These are phyloP conservation scores for Paramecium primaurelia DNA, from an alignment of 73 alveolate genomes.

Conservation along the genomic window DNA sequence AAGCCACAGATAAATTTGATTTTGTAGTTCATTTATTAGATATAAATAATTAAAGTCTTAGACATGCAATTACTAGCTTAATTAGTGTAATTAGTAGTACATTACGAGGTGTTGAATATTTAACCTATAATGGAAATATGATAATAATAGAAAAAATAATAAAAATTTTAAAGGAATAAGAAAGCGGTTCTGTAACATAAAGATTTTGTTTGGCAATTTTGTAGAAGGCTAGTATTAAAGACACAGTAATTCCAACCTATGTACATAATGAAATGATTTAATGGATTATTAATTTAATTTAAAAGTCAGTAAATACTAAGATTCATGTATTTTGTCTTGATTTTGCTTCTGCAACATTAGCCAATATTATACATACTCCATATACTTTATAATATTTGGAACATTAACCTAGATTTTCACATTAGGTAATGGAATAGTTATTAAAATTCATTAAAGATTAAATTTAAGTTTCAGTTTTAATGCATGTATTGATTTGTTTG, in stretches of 20 bases:
- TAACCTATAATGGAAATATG: constrained; percentile 76
- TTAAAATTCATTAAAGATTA: constrained; percentile 21
- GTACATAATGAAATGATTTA: constrained; percentile 79
- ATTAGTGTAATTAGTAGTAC: constrained; percentile 88
- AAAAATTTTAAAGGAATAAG: constrained; percentile 88
- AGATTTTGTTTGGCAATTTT: constrained; percentile 95
- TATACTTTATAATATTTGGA: constrained; percentile 84
- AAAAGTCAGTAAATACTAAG: constrained; percentile 65
- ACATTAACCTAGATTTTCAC: constrained; percentile 78
- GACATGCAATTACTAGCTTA: constrained; percentile 93
- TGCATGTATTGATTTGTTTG: constrained; percentile 92
- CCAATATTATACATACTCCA: constrained; percentile 89
- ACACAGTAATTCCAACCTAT: constrained; percentile 75
- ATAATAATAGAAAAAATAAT: constrained; percentile 84
- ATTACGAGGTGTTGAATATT: constrained; percentile 91
- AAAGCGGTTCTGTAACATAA: constrained; percentile 94
- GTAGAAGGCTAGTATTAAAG: constrained; percentile 92
- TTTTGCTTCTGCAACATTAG: constrained; percentile 91
- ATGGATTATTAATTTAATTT: constrained; percentile 74
- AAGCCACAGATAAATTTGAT: constrained; percentile 71
- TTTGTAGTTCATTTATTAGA: constrained; percentile 87
- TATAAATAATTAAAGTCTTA: constrained; percentile 83
- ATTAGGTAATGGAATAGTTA: constrained; percentile 68
- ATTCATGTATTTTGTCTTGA: constrained; percentile 94
- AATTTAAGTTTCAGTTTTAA: constrained; percentile 65